A percentile compares a stretch with the other conserved stretches of the same genome.
Evolutionary conservation across 352 stramenopile species (phyloP).

Genomic region (Pythium myriotylum): DNA sequence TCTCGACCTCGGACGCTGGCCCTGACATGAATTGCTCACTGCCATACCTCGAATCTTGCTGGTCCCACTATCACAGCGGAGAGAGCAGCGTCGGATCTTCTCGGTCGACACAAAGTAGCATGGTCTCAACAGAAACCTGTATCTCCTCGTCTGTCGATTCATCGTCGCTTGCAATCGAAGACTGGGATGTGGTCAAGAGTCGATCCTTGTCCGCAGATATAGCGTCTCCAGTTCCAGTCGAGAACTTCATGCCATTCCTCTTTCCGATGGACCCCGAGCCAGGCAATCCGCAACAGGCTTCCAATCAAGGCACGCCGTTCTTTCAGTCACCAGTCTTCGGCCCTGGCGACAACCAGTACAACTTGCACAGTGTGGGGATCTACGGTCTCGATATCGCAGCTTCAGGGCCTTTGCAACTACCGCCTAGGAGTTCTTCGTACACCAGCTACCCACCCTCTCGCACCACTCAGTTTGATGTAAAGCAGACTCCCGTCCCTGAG

Average conservation of each 20-base stretch:
- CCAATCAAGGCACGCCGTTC: neutral
- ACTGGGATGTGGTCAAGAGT: conserved; percentile 25
- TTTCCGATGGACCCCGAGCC: conserved; percentile 27
- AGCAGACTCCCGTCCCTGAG: too few species aligned
- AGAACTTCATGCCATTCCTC: conserved; percentile 29
- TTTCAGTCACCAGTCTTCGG: neutral
- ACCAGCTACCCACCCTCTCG: too few species aligned
- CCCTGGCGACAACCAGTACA: neutral
- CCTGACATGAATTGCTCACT: conserved; percentile 17
- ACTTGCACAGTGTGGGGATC: neutral
- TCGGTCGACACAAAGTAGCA: conserved; percentile 15
- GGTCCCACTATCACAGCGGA: conserved; percentile 23
- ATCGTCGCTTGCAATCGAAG: conserved; percentile 14
- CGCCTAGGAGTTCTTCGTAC: neutral
- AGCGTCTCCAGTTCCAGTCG: conserved; percentile 16
- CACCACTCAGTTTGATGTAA: too few species aligned
- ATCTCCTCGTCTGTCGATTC: neutral
- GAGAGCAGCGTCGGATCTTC: conserved; percentile 12
- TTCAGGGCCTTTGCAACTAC: neutral
- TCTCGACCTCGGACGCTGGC: neutral
- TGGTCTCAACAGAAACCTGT: too few species aligned
- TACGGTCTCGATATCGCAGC: neutral
- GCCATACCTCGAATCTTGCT: conserved; percentile 26
- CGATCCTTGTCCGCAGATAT: conserved; percentile 22
- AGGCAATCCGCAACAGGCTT: neutral